phyloP scores from a whole-genome alignment of 805 yeast species.

The Yarrowia hollandica region DNA sequence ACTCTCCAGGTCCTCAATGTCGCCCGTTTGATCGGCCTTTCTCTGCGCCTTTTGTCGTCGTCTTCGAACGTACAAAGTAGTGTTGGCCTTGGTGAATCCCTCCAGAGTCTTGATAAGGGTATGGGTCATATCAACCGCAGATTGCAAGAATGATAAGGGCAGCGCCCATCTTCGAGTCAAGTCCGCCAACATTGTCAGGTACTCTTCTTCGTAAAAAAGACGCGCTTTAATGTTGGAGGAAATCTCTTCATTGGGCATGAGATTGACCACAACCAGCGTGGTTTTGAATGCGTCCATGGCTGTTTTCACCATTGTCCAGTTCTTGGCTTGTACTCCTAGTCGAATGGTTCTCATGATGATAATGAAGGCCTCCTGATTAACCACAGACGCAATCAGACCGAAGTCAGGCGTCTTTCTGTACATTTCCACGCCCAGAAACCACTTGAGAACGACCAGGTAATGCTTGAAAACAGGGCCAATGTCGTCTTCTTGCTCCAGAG shows the following conservation, averaged over 20 bases:
- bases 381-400: slow-evolving; percentile 44
- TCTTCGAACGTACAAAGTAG: slow-evolving; percentile 50
- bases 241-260: slow-evolving; percentile 51
- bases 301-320: slow-evolving; percentile 67
- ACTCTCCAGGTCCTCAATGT: slow-evolving; percentile 31
- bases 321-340: slow-evolving; percentile 40
- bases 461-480: slow-evolving; percentile 41
- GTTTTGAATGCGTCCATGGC: slow-evolving; percentile 67
- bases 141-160: slow-evolving; percentile 60
- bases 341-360: slow-evolving; percentile 50
- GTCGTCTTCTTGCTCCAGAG: slow-evolving; percentile 45
- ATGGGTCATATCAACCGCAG: slow-evolving; percentile 64
- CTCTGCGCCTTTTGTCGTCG: slow-evolving; percentile 44
- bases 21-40: slow-evolving; percentile 32
- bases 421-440: slow-evolving; percentile 71
- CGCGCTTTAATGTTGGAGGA: slow-evolving; percentile 63
- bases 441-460: slow-evolving; percentile 61
- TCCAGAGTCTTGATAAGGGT: slow-evolving; percentile 68
- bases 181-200: slow-evolving; percentile 54
- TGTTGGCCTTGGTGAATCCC: slow-evolving; percentile 58
- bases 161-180: slow-evolving; percentile 66
- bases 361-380: slow-evolving; percentile 62
- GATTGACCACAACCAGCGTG: slow-evolving; percentile 50
- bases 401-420: slow-evolving; percentile 37
- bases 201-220: slow-evolving; percentile 66